Evolutionary conservation across 2,329 filamentous ascomycete genomes (phyloP).

Genomic region (Trichoderma breve): DNA sequence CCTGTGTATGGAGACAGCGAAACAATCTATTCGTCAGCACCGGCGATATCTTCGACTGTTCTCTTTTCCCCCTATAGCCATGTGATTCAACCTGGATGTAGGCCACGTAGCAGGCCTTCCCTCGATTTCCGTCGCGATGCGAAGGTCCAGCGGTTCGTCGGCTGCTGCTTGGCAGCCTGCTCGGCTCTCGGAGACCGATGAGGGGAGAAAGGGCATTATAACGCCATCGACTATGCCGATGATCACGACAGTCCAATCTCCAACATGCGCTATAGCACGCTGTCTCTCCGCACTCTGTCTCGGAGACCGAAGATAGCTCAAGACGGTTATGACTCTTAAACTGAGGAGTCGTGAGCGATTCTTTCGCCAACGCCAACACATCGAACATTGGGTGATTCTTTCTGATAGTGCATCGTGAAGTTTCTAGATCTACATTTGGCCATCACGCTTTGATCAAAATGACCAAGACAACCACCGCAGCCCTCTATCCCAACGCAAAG

Average conservation of each 20-base stretch:
- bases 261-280: not conserved
- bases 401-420: not conserved
- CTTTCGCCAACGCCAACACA: not conserved
- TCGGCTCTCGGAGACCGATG: slow-evolving; percentile 17
- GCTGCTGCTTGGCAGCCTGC: not conserved
- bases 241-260: not conserved
- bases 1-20: not conserved
- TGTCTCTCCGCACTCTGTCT: not conserved
- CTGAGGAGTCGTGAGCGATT: not conserved
- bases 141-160: not conserved
- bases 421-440: not conserved
- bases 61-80: not conserved
- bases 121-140: not conserved
- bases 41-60: not conserved
- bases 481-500: slow-evolving; percentile 39
- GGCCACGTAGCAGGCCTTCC: not conserved
- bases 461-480: slow-evolving; percentile 29
- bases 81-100: not conserved
- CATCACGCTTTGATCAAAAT: not conserved
- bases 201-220: not conserved
- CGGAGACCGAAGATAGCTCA: not conserved
- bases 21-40: not conserved
- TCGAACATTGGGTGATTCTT: not conserved
- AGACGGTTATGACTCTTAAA: not conserved
- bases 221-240: slow-evolving; percentile 4